Evolutionary conservation across 495 filamentous ascomycete genomes (phyloP).

Genomic region (Rostrohypoxylon terebratum): DNA sequence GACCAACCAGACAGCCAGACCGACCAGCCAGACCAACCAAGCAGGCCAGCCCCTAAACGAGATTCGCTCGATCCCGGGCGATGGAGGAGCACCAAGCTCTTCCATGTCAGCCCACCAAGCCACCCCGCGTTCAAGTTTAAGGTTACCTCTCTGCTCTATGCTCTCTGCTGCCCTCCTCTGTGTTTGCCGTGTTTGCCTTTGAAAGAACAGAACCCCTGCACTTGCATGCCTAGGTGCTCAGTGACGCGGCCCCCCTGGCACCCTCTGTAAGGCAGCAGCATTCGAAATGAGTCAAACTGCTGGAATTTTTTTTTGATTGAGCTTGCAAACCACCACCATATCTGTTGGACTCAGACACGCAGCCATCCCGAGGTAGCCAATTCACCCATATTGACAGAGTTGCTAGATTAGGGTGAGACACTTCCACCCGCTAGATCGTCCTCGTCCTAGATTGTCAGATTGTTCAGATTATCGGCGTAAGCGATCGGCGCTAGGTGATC

Average conservation of each 20-base stretch:
- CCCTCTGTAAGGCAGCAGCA: slow-evolving; percentile 23
- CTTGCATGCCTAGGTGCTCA: slow-evolving; percentile 27
- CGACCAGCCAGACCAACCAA: background rate
- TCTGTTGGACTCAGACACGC: slow-evolving; percentile 15
- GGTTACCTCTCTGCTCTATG: too few species aligned
- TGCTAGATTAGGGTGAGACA: background rate
- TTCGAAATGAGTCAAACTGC: slow-evolving; percentile 32
- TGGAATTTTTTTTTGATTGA: slow-evolving; percentile 24
- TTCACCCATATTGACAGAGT: slow-evolving; percentile 2
- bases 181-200: slow-evolving; percentile 16
- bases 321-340: slow-evolving; percentile 4
- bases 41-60: slow-evolving; percentile 26
- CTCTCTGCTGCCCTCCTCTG: slow-evolving; percentile 3
- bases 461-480: background rate
- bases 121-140: slow-evolving; percentile 41
- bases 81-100: slow-evolving; percentile 31
- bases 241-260: slow-evolving; percentile 45
- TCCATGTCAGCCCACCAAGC: slow-evolving; percentile 37
- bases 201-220: slow-evolving; percentile 26
- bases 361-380: background rate
- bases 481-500: slow-evolving; percentile 13
- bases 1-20: background rate
- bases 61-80: slow-evolving; percentile 33
- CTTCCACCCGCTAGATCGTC: background rate
- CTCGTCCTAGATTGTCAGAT: background rate